Percentiles rank a stretch among this genome's conserved stretches.
Evolutionary conservation across 192 early-diverging fungal genomes (phyloP).

Genomic region (Linnemannia exigua): DNA sequence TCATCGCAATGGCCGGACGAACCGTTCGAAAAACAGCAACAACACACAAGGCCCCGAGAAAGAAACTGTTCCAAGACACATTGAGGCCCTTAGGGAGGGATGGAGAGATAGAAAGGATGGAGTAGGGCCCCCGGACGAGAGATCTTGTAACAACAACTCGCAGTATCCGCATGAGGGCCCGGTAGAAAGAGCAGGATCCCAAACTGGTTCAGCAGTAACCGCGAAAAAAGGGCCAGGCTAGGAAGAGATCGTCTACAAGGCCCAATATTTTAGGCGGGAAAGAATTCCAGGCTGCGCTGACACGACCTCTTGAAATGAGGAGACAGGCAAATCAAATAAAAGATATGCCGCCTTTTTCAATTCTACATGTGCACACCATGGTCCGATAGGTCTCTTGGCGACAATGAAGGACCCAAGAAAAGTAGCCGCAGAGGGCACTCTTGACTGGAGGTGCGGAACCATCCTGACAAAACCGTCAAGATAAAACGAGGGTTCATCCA

Average conservation of each 20-base stretch:
- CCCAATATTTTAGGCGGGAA: neutral
- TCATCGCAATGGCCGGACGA: neutral
- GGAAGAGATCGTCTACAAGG: constrained; percentile 42
- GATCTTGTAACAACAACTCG: neutral
- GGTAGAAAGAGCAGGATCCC: constrained; percentile 24
- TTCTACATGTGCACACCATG: neutral
- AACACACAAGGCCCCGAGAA: neutral
- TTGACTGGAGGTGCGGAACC: neutral
- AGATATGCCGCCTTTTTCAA: neutral
- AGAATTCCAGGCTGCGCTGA: neutral
- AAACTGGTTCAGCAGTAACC: constrained; percentile 25
- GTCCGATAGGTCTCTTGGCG: neutral
- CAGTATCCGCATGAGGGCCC: neutral
- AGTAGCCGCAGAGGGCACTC: neutral
- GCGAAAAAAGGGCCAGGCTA: constrained; percentile 16
- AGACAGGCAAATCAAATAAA: neutral
- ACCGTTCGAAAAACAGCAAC: neutral
- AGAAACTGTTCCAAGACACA: neutral
- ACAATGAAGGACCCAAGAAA: neutral
- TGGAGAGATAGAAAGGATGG: neutral
- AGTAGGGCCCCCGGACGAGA: neutral
- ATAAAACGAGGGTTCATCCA: neutral
- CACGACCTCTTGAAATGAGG: neutral
- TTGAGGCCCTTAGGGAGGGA: too few relatives aligned
- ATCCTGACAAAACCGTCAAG: neutral